Percentiles rank a stretch among this genome's conserved stretches.
These are phyloP conservation scores for Cyclotella atomus DNA, from an alignment of 108 stramenopile species.

Conservation along the genomic window DNA sequence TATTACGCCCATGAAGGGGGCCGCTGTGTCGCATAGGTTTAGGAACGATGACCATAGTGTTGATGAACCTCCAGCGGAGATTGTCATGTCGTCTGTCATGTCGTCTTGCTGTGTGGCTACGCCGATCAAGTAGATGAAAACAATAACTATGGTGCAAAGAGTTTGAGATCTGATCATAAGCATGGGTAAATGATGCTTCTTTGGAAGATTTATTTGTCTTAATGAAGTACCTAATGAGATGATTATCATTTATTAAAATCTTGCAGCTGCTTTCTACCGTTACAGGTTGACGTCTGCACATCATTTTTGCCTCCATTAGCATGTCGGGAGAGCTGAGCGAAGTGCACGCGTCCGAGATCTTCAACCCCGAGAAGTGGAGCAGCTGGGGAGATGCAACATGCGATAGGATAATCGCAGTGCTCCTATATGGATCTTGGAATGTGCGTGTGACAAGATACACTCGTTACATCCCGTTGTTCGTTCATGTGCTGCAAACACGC, in stretches of 20 bases:
- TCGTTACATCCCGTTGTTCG: not conserved
- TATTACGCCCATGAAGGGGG: constrained; percentile 29
- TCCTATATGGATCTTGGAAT: constrained; percentile 49
- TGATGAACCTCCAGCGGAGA: constrained; percentile 3
- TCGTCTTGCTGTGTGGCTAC: constrained; percentile 13
- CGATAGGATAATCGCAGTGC: constrained; percentile 9
- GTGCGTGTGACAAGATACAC: not conserved
- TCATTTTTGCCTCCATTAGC: too few relatives aligned
- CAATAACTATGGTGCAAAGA: too few relatives aligned
- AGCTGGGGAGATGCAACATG: not conserved
- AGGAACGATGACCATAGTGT: constrained; percentile 15
- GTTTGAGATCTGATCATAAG: constrained; percentile 3
- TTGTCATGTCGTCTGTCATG: not conserved
- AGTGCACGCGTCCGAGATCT: constrained; percentile 16
- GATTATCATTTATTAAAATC: too few relatives aligned
- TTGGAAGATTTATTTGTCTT: not conserved
- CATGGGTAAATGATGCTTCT: not conserved
- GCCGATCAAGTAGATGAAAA: too few relatives aligned
- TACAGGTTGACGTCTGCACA: not conserved
- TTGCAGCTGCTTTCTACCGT: not conserved
- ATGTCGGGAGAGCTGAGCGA: not conserved
- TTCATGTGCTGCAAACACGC: constrained; percentile 4
- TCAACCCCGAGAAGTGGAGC: constrained; percentile 17
- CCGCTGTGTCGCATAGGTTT: constrained; percentile 18
- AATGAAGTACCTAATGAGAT: not conserved